These are phyloP conservation scores for Trichoderma reesei DNA, from an alignment of 495 filamentous ascomycete genomes.

Conservation along the genomic window DNA sequence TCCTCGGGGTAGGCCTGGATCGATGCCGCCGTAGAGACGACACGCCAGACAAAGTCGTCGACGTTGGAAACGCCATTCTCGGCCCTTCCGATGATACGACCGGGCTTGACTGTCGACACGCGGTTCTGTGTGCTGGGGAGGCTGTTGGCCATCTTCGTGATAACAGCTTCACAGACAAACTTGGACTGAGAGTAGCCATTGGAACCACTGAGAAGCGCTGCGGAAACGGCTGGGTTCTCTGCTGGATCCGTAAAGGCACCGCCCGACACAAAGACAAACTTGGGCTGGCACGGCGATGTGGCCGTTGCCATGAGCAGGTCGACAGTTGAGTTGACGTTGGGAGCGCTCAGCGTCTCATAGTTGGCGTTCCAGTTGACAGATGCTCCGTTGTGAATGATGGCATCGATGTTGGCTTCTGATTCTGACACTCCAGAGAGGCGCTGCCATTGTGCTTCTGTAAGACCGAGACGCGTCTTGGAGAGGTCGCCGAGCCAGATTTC, in stretches of 20 bases:
- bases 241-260: background rate
- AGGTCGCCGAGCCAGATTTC: slow-evolving; percentile 5
- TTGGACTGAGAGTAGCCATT: background rate
- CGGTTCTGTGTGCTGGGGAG: background rate
- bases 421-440: background rate
- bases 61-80: background rate
- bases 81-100: background rate
- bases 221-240: background rate
- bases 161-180: background rate
- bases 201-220: background rate
- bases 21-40: background rate
- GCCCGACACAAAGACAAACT: slow-evolving; percentile 7
- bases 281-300: background rate
- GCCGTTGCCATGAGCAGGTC: background rate
- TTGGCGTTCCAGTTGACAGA: slow-evolving; percentile 6
- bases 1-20: background rate
- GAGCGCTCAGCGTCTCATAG: background rate
- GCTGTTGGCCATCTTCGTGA: background rate
- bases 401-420: background rate
- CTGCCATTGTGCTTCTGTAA: background rate
- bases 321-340: slow-evolving; percentile 5
- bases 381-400: slow-evolving; percentile 9
- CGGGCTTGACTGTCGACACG: background rate
- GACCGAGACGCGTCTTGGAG: background rate
- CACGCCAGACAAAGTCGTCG: slow-evolving; percentile 6